Evolutionary conservation across 2,329 filamentous ascomycete species (phyloP), one percentile per base, ranked within the genome.

Genomic region (Colletotrichum somersetense): DNA sequence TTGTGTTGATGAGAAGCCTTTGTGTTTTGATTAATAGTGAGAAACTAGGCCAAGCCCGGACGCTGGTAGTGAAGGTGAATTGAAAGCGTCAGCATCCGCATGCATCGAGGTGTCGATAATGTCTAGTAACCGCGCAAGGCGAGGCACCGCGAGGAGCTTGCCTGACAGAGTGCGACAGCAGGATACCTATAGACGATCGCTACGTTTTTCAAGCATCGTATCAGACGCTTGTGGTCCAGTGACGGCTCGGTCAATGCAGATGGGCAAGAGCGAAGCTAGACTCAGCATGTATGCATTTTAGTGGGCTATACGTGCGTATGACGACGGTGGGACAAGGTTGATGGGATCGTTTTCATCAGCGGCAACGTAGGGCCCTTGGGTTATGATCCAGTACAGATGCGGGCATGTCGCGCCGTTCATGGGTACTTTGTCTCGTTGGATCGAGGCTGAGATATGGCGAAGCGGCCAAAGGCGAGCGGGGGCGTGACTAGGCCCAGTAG

Each of bases 11-110:
- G 23, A 33, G 26, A 38, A 58, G 52, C 35, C 62, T 66, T 66
- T 66, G 62, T 66, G 46, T 30, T 12, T 20, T 23, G 11, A 7
- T 64, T 35, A 20, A 11, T 44, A 16, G 23, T 5, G 38, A 8
- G 14, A 11, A 26, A 40, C 40, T 57, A 66, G 14, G 12, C 20
- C 20, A 46, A 30, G 18, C 26, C 10, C 5, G 23, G 38, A 26
- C 18, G n/a, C 14, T 30, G 6, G 38, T 16, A 23, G 40, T 44
- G 62, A 33, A 55, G 23, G 18, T n/a, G 40, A 10, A 11, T 44
- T 46, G 62, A 30, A 44, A 46, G 26, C 62, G n/a, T 20, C 50
- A 33, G 52, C 52, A 30, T 58, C 62, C 40, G 62, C 52, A 66
- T 66, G 52, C 62, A 26, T 66, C 52, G 10, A 66, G 20, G 40